These are phyloP conservation scores for Ophiostoma sp. DNA, from an alignment of 2,329 filamentous ascomycete species.

Conservation along the genomic window DNA sequence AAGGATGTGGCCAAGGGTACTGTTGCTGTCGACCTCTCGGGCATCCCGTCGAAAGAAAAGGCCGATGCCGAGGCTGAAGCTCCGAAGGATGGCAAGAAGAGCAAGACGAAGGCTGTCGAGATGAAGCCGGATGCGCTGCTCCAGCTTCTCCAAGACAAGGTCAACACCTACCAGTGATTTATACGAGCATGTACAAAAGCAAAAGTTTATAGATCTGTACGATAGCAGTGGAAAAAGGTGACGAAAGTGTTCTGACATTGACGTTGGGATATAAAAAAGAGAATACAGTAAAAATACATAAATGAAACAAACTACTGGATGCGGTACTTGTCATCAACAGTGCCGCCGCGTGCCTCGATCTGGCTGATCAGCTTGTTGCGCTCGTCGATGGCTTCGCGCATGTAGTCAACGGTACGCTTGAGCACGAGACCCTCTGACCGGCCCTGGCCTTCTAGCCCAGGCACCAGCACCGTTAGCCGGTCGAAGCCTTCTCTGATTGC, in stretches of 20 bases:
- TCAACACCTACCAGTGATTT: conserved; percentile 43
- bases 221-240: neutral
- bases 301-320: conserved; percentile 13
- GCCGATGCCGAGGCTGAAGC: neutral
- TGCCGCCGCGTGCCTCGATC: conserved; percentile 52
- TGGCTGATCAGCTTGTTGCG: conserved; percentile 52
- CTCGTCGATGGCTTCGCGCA: conserved; percentile 54
- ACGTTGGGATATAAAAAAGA: neutral
- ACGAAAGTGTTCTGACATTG: no score
- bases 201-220: conserved; percentile 14
- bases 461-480: conserved; percentile 70
- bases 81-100: neutral
- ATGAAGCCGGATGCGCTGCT: conserved; percentile 36
- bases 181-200: neutral
- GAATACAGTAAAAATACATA: neutral
- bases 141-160: conserved; percentile 42
- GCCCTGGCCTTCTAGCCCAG: conserved; percentile 74
- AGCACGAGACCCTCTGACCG: conserved; percentile 83
- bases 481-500: conserved; percentile 83
- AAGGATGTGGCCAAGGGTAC: conserved; percentile 54
- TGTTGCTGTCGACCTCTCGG: conserved; percentile 45
- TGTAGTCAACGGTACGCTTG: conserved; percentile 61
- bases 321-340: conserved; percentile 40
- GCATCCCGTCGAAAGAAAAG: conserved; percentile 20
- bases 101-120: conserved; percentile 21